Evolutionary conservation across 305 asterid species (phyloP).

Genomic region (Salvia sclarea): DNA sequence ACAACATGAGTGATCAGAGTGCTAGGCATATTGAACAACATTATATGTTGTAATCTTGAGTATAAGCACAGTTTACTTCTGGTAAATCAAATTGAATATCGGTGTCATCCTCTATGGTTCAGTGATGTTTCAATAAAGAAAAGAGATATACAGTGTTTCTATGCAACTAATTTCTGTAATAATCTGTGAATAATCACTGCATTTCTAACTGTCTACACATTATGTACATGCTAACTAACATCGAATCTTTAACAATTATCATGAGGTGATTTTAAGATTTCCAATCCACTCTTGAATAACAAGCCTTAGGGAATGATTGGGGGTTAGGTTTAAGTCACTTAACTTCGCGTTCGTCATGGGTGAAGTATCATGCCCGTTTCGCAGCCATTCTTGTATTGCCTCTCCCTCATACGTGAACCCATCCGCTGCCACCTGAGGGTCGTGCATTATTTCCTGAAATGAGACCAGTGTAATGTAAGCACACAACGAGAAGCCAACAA

Average conservation of each 20-base stretch:
- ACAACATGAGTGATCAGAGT: not conserved
- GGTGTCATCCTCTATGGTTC: not conserved
- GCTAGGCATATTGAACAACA: not conserved
- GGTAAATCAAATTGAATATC: not conserved
- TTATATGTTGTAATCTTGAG: too few relatives aligned
- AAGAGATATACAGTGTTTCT: not conserved
- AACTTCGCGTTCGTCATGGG: slow-evolving; percentile 84
- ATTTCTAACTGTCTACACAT: not conserved
- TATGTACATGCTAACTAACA: slow-evolving; percentile 24
- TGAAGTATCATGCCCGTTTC: slow-evolving; percentile 65
- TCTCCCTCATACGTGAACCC: slow-evolving; percentile 93
- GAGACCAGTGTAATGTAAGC: slow-evolving; percentile 4
- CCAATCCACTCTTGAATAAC: slow-evolving; percentile 82
- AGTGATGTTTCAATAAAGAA: slow-evolving; percentile 1
- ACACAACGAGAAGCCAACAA: not conserved
- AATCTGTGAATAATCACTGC: not conserved
- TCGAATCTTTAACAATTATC: not conserved
- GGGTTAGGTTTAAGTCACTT: slow-evolving; percentile 53
- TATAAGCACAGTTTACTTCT: not conserved
- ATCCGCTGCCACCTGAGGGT: slow-evolving; percentile 88
- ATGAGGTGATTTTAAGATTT: slow-evolving; percentile 34
- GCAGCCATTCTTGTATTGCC: slow-evolving; percentile 77
- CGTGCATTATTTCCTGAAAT: slow-evolving; percentile 87
- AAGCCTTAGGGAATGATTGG: slow-evolving; percentile 62
- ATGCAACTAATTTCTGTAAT: not conserved